phyloP scores from a whole-genome alignment of 2,329 filamentous ascomycete species.

The Neofusicoccum kwambonambiense region DNA sequence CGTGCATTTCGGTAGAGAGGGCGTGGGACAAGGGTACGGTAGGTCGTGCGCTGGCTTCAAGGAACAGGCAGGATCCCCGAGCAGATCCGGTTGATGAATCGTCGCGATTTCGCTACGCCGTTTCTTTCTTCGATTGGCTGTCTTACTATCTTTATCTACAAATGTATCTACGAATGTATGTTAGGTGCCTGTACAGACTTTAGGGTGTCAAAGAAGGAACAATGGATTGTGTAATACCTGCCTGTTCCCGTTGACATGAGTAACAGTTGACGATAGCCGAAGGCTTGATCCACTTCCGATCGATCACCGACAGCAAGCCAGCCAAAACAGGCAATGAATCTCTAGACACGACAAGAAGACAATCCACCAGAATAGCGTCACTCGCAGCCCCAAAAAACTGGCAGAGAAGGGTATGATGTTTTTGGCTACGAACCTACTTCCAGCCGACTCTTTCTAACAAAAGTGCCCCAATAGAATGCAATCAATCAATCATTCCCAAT shows the following conservation, averaged over 20 bases:
- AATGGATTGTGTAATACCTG: too few species aligned
- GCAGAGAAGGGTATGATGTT: background rate
- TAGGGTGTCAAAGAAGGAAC: too few species aligned
- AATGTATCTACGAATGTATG: too few species aligned
- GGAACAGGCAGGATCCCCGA: background rate
- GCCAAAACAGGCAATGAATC: too few species aligned
- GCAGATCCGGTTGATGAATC: background rate
- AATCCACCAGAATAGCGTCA: background rate
- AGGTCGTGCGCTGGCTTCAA: background rate
- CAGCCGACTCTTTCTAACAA: slow-evolving; percentile 8
- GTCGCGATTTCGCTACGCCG: background rate
- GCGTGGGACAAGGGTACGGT: background rate
- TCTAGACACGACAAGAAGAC: background rate
- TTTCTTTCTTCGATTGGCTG: background rate
- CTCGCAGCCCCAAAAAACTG: background rate
- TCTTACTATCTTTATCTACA: background rate
- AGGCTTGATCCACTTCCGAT: too few species aligned
- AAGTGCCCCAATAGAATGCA: background rate
- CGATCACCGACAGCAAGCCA: too few species aligned
- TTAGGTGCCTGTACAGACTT: too few species aligned
- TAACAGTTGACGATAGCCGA: too few species aligned
- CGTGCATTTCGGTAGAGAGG: background rate
- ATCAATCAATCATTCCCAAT: background rate
- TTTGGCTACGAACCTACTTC: slow-evolving; percentile 8
- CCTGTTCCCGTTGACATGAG: too few species aligned